Conservation (phyloP, 768 basidiomycete genomes). For the Daedalea quercina region DNA sequence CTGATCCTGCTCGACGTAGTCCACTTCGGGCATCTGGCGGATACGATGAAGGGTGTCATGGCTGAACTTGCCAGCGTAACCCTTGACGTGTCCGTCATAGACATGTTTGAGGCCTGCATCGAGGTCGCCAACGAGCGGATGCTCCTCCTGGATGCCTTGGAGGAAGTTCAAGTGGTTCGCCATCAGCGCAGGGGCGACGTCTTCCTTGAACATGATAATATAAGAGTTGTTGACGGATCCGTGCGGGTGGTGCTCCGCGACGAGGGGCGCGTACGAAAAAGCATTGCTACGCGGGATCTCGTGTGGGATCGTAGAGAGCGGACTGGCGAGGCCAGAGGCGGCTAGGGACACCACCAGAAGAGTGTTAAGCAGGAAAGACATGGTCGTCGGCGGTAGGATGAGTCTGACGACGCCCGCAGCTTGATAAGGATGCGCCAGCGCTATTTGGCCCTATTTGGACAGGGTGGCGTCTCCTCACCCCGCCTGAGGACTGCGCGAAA, state of each 20-base stretch:
- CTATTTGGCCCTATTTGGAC: conserved; percentile 14
- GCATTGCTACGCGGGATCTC: conserved; percentile 29
- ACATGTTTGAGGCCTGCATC: conserved; percentile 63
- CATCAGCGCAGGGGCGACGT: conserved; percentile 46
- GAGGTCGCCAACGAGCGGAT: conserved; percentile 44
- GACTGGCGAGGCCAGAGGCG: conserved; percentile 29
- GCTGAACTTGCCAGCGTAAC: conserved; percentile 80
- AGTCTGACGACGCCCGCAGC: conserved; percentile 4
- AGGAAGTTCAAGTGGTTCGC: conserved; percentile 79
- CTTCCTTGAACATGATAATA: conserved; percentile 84
- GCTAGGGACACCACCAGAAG: conserved; percentile 34
- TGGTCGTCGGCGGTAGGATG: conserved; percentile 16
- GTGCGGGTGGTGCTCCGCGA: conserved; percentile 54
- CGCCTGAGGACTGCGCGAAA: neutral
- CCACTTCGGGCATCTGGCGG: conserved; percentile 82
- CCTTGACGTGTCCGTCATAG: conserved; percentile 66
- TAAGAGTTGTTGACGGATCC: conserved; percentile 86
- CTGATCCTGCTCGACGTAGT: conserved; percentile 91
- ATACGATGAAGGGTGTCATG: conserved; percentile 65
- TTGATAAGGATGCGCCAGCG: conserved; percentile 15
- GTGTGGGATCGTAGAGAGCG: conserved; percentile 38
- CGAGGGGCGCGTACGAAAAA: conserved; percentile 53
- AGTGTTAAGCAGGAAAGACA: conserved; percentile 23
- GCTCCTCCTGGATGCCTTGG: conserved; percentile 48
- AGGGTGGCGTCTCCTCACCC: conserved; percentile 9